Evolutionary conservation across 1,139 yeast species (phyloP).

Genomic region (Candida anutae): DNA sequence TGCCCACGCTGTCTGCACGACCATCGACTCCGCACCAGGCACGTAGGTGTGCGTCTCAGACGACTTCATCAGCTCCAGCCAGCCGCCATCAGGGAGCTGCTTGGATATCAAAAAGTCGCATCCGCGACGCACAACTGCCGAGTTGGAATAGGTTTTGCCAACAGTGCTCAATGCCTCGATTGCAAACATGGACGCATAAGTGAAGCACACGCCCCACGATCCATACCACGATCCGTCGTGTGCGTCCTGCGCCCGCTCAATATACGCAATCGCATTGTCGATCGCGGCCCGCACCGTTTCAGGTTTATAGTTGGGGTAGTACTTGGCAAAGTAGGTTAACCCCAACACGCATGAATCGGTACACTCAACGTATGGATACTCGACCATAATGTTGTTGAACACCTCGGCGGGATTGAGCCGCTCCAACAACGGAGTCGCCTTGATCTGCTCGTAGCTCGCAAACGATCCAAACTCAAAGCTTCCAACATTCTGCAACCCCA

Average conservation of each 20-base stretch:
- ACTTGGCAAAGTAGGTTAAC: constrained; percentile 64
- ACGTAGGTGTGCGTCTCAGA: constrained; percentile 82
- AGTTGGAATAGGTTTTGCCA: constrained; percentile 55
- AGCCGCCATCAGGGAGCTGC: constrained; percentile 88
- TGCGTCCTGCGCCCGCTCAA: constrained; percentile 51
- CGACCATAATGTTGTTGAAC: constrained; percentile 96
- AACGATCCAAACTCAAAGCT: constrained; percentile 84
- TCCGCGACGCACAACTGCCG: constrained; percentile 57
- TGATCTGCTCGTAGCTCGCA: constrained; percentile 82
- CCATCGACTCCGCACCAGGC: constrained; percentile 47
- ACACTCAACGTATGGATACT: constrained; percentile 96
- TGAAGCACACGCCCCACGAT: constrained; percentile 95
- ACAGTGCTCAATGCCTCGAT: constrained; percentile 79
- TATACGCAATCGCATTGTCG: constrained; percentile 64
- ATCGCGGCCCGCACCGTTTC: constrained; percentile 63
- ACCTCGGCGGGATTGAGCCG: constrained; percentile 92
- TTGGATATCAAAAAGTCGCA: constrained; percentile 76
- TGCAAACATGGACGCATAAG: constrained; percentile 98
- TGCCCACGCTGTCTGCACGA: constrained; percentile 94
- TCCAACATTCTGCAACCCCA: constrained; percentile 58
- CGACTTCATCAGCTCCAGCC: constrained; percentile 87
- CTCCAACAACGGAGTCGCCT: constrained; percentile 75
- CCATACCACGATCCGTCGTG: constrained; percentile 97
- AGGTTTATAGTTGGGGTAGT: constrained; percentile 55
- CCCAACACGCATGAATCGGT: constrained; percentile 94